Evolutionary conservation across 495 filamentous ascomycete genomes (phyloP), one percentile per base, ranked within the genome.

Genomic region (Aspergillus coremiiformis): DNA sequence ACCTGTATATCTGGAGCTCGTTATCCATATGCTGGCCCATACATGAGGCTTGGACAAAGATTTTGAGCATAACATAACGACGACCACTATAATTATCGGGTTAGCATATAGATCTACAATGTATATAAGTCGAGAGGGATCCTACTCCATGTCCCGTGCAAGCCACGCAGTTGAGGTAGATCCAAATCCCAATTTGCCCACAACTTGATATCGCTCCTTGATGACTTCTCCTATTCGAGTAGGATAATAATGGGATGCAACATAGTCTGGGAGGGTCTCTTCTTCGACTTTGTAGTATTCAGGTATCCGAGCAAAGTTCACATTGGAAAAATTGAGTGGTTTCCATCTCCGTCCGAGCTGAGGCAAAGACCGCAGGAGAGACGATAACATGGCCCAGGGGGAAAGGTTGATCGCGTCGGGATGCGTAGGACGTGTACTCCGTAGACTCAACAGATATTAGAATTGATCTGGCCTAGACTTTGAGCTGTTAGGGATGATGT

Each of bases 181-280:
- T 44, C 68, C 67, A 54, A 62, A 75, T 49, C 67, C 71, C 44
- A 73, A 46, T 49, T 73, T 75, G 9, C 58, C 56, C 4, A 66
- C 44, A 21, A 71, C 63, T 55, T 70, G 63, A 52, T 71, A 74
- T 24, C 62, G 58, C 27, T 66, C 54, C 24, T 66, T 48, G 14
- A 75, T 19, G 10, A 72, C 27, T 54, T 74, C 64, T 12, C 69
- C 66, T 41, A 69, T 61, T 45, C 60, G 51, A 45, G 54, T 61
- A 10, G 69, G 70, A 54, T 66, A 72, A 54, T 63, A 73, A 37
- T 49, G 52, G 7, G 57, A 50, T 5, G 62, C 61, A 27, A 60
- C 29, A 56, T 72, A 74, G 33, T 48, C 58, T n/a, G 61, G 61
- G 14, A 61, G 48, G 4, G 51, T 61, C 15, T 64, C 58, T 14